Evolutionary conservation across 805 yeast genomes (phyloP).

Genomic region (Metschnikowia anglica): DNA sequence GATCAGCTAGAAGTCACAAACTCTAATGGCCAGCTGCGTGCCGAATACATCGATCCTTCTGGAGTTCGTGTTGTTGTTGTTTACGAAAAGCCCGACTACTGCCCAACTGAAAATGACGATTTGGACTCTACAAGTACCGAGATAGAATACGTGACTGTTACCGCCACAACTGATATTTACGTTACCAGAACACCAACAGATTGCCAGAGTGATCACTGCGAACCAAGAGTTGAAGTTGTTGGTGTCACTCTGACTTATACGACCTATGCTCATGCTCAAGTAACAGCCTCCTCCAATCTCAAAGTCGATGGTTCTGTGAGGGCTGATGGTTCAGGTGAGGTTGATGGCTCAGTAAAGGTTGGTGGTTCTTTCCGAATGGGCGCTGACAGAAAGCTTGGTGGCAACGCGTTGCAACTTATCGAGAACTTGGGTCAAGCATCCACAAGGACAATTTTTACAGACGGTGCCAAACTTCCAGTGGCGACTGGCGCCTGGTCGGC

Average conservation of each 20-base stretch:
- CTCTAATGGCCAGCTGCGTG: too few species aligned
- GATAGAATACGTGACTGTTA: not conserved
- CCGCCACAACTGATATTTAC: not conserved
- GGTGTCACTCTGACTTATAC: not conserved
- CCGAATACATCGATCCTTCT: not conserved
- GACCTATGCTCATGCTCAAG: not conserved
- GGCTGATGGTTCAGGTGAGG: not conserved
- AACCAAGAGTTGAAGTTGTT: not conserved
- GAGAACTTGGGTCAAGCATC: constrained; percentile 2
- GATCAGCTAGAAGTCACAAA: not conserved
- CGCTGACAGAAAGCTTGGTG: not conserved
- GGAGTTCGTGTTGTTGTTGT: constrained; percentile 3
- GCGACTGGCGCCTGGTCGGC: not conserved
- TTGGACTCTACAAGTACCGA: not conserved
- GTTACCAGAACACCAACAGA: not conserved
- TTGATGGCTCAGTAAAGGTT: too few species aligned
- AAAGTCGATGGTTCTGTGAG: not conserved
- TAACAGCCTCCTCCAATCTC: not conserved
- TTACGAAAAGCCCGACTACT: constrained; percentile 2
- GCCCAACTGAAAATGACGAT: not conserved
- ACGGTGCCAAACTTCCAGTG: constrained; percentile 3
- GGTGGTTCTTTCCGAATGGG: too few species aligned
- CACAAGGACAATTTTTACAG: constrained; percentile 1
- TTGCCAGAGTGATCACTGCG: not conserved
- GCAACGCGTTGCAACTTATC: not conserved